Conservation (phyloP, 2,329 filamentous ascomycete species). For the Scedosporium dehoogii region DNA sequence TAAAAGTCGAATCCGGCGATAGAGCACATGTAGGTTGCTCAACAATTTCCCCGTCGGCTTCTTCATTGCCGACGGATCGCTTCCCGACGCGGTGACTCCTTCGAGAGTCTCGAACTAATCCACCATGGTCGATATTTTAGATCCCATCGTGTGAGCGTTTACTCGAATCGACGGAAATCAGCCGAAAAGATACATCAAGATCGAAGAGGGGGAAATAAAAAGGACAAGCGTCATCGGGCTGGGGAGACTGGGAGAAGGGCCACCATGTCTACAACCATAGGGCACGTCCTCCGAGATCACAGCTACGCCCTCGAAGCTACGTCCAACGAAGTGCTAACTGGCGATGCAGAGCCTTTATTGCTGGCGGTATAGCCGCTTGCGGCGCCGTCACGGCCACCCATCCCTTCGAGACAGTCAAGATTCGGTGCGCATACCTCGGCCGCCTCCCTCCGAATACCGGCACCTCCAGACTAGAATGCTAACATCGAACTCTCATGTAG, state of each 20-base stretch:
- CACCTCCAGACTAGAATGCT: neutral
- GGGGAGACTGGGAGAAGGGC: constrained; percentile 8
- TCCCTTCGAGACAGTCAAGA: constrained; percentile 98
- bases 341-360: constrained; percentile 67
- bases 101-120: neutral
- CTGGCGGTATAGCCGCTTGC: constrained; percentile 92
- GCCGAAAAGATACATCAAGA: neutral
- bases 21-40: neutral
- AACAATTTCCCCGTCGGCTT: neutral
- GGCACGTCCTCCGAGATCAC: constrained; percentile 19
- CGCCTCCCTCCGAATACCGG: neutral
- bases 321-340: neutral
- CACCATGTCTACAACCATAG: constrained; percentile 42
- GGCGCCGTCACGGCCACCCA: constrained; percentile 96
- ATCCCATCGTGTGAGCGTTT: neutral
- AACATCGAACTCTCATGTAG: constrained; percentile 29
- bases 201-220: neutral
- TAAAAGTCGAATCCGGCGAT: neutral
- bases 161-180: neutral
- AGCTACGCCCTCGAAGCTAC: neutral
- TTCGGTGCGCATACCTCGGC: constrained; percentile 53
- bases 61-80: neutral
- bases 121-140: neutral
- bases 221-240: constrained; percentile 4
- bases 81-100: neutral